phyloP scores from a whole-genome alignment of 2,329 filamentous ascomycete species.

The Xylaria sp. region DNA sequence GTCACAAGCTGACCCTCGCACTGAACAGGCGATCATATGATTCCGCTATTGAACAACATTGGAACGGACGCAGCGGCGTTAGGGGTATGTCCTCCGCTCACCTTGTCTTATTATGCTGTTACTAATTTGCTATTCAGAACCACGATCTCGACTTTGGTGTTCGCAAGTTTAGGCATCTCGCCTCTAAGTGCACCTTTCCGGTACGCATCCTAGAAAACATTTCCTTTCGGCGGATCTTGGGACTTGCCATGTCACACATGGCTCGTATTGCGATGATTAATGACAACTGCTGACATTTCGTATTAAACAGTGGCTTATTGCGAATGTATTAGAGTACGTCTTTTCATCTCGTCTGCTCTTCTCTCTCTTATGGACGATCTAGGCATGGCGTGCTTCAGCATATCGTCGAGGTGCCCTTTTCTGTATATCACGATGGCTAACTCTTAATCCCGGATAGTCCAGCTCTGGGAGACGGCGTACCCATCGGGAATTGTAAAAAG shows the following conservation, averaged over 20 bases:
- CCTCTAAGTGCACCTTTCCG: slow-evolving; percentile 78
- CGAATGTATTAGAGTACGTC: slow-evolving; percentile 75
- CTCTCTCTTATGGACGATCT: background rate
- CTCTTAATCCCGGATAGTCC: slow-evolving; percentile 47
- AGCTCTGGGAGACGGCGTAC: slow-evolving; percentile 73
- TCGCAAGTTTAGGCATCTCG: slow-evolving; percentile 75
- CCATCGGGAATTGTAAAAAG: slow-evolving; percentile 76
- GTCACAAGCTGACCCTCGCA: background rate
- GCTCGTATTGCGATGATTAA: background rate
- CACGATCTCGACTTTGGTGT: slow-evolving; percentile 94
- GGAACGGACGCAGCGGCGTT: slow-evolving; percentile 82
- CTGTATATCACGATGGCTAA: slow-evolving; percentile 1
- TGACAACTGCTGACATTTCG: slow-evolving; percentile 1
- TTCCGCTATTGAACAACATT: slow-evolving; percentile 79
- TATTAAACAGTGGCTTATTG: slow-evolving; percentile 71
- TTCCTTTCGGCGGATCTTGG: background rate
- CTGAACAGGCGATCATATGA: slow-evolving; percentile 75
- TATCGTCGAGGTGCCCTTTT: background rate
- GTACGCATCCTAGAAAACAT: slow-evolving; percentile 4
- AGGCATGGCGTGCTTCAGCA: background rate
- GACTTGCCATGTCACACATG: background rate
- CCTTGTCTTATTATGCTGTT: slow-evolving; percentile 10
- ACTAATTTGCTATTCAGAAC: slow-evolving; percentile 59
- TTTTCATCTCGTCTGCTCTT: background rate
- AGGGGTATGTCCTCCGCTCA: slow-evolving; percentile 60